These are phyloP conservation scores for Magnolia sinica DNA, from an alignment of 164 flowering plant species.

Conservation along the genomic window DNA sequence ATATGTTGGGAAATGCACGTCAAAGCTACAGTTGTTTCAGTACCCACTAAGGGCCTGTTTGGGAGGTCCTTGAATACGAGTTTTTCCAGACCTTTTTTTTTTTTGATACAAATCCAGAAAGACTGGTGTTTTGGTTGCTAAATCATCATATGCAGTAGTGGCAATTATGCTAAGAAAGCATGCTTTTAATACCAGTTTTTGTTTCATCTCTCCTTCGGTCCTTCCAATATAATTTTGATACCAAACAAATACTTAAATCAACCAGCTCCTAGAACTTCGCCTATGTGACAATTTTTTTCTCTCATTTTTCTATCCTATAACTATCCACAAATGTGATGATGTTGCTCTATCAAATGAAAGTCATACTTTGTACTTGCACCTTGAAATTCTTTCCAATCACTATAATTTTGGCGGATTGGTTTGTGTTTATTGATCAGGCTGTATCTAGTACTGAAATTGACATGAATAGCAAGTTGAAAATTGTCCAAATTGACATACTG, in stretches of 20 bases:
- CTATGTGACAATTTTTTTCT: background rate
- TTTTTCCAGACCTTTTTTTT: no score
- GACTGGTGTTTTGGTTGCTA: no score
- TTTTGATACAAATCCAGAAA: no score
- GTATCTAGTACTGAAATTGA: no score
- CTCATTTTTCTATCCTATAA: background rate
- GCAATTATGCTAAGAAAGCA: background rate
- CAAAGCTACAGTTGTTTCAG: no score
- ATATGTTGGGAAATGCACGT: no score
- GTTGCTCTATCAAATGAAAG: background rate
- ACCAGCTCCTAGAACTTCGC: background rate
- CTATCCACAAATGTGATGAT: background rate
- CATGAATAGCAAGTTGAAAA: background rate
- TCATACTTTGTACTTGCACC: background rate
- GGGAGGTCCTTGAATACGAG: no score
- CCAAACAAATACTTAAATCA: background rate
- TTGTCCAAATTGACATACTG: background rate
- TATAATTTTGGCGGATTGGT: no score
- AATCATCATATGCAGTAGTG: background rate
- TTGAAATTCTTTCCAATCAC: no score
- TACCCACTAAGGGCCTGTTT: no score
- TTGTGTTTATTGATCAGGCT: no score
- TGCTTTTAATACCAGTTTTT: no score
- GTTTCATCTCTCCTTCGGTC: background rate
- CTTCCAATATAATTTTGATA: background rate